Evolutionary conservation across 208 protist species (phyloP).

Genomic region (Leishmania tropica): DNA sequence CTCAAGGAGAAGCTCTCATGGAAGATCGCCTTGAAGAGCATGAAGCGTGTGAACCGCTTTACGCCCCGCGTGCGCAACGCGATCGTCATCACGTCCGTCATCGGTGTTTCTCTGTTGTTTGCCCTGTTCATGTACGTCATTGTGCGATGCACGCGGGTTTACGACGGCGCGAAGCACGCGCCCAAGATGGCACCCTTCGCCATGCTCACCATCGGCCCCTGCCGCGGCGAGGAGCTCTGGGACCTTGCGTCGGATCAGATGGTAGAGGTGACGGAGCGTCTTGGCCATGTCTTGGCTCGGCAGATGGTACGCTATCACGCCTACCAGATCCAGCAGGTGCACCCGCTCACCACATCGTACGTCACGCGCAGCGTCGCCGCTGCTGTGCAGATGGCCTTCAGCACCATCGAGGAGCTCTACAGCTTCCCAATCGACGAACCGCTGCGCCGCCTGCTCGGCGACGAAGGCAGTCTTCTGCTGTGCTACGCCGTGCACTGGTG

Average conservation of each 20-base stretch:
- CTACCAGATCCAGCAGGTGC: constrained; percentile 74
- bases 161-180: constrained; percentile 72
- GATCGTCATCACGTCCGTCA: constrained; percentile 8
- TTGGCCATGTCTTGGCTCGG: constrained; percentile 39
- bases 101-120: not conserved
- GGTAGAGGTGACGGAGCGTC: constrained; percentile 53
- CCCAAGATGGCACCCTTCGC: constrained; percentile 78
- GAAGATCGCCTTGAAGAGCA: constrained; percentile 33
- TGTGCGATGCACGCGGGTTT: constrained; percentile 48
- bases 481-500: constrained; percentile 86
- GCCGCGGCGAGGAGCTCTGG: constrained; percentile 70
- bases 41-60: constrained; percentile 12
- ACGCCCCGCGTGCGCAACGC: constrained; percentile 5
- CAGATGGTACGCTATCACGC: constrained; percentile 48
- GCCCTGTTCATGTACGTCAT: constrained; percentile 27
- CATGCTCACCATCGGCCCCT: constrained; percentile 65
- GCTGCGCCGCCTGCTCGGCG: constrained; percentile 59
- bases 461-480: constrained; percentile 56
- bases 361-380: constrained; percentile 50
- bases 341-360: constrained; percentile 71
- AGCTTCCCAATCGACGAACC: constrained; percentile 50
- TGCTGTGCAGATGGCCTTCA: constrained; percentile 65
- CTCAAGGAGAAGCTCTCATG: constrained; percentile 31
- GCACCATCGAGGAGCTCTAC: constrained; percentile 65
- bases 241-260: constrained; percentile 63